Evolutionary conservation across 2,329 filamentous ascomycete species (phyloP).

Genomic region (Calycina herbarum): DNA sequence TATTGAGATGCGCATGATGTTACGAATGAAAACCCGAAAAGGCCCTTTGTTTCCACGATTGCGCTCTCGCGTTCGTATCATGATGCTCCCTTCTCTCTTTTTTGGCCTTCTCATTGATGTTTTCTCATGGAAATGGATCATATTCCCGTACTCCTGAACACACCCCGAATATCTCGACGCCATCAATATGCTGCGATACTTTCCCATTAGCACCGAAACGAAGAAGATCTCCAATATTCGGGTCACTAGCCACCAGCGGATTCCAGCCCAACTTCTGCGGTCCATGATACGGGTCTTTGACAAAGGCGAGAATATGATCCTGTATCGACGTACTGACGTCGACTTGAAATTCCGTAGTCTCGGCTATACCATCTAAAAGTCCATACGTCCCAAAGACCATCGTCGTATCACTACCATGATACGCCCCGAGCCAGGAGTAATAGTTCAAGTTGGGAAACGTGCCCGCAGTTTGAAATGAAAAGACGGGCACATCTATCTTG

Average conservation of each 20-base stretch:
- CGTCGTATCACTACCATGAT: conserved; percentile 35
- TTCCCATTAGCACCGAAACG: conserved; percentile 12
- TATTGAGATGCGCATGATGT: neutral
- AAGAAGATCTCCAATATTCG: conserved; percentile 2
- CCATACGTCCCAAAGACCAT: conserved; percentile 36
- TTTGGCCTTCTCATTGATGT: neutral
- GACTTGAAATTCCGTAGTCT: conserved; percentile 32
- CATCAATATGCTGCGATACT: conserved; percentile 4
- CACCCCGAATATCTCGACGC: neutral
- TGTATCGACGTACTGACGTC: conserved; percentile 32
- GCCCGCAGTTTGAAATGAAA: conserved; percentile 39
- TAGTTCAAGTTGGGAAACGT: conserved; percentile 36
- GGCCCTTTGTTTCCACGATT: neutral
- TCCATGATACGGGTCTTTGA: conserved; percentile 13
- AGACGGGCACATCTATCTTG: conserved; percentile 39
- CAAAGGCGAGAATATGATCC: conserved; percentile 23
- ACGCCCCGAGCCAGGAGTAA: conserved; percentile 34
- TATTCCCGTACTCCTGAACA: conserved; percentile 8
- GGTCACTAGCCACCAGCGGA: conserved; percentile 8
- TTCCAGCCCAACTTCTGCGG: conserved; percentile 11
- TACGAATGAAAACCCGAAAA: neutral
- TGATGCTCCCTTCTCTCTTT: too few relatives aligned
- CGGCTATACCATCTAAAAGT: conserved; percentile 32
- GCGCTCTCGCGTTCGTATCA: neutral
- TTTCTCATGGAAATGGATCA: conserved; percentile 10